Evolutionary conservation across 768 basidiomycete species (phyloP).

Genomic region (Mycena epipterygia): DNA sequence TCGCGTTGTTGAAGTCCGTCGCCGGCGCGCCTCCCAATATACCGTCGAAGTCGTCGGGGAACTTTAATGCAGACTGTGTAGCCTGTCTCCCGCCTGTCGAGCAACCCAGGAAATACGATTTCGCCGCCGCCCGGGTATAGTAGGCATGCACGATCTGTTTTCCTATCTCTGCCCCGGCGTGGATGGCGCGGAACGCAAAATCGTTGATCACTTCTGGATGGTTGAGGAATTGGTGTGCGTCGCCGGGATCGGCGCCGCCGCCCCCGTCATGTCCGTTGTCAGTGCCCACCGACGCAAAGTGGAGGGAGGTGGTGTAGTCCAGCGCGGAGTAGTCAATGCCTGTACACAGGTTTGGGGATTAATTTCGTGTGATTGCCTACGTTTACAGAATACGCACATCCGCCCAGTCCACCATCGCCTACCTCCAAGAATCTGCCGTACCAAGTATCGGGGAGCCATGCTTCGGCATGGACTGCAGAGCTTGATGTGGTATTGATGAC

Average conservation of each 20-base stretch:
- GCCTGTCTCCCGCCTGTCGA: too few species aligned
- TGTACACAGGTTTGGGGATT: neutral
- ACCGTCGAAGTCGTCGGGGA: too few species aligned
- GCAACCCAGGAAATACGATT: neutral
- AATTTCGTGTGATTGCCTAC: neutral
- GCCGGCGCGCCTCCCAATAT: neutral
- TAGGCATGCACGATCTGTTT: neutral
- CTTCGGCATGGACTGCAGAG: neutral
- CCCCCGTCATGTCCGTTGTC: neutral
- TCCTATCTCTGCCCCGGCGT: neutral
- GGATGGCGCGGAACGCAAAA: neutral
- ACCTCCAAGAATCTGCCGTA: neutral
- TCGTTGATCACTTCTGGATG: neutral
- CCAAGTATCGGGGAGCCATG: conserved; percentile 4
- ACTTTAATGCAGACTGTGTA: too few species aligned
- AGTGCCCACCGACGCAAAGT: neutral
- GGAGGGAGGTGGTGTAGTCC: neutral
- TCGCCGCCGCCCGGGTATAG: too few species aligned
- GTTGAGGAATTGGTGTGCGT: too few species aligned
- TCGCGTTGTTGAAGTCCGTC: neutral
- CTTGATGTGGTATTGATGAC: neutral
- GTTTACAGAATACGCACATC: neutral
- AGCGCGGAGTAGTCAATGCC: neutral
- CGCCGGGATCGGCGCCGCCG: neutral
- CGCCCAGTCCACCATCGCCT: neutral